Evolutionary conservation across 164 flowering plant genomes (phyloP).

Genomic region (Protea cynaroides): DNA sequence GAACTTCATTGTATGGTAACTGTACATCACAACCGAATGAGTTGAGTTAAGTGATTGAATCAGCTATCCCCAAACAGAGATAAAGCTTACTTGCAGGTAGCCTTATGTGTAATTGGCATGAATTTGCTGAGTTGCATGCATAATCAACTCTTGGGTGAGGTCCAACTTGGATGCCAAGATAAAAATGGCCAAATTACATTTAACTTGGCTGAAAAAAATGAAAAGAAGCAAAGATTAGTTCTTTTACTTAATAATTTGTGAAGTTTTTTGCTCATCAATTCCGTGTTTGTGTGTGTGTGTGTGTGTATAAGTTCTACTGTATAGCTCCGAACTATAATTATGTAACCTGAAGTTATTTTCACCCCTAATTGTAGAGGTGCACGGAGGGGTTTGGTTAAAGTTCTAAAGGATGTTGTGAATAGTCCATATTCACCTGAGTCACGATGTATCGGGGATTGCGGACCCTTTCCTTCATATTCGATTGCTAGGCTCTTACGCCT

Average conservation of each 20-base stretch:
- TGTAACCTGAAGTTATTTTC: constrained; percentile 10
- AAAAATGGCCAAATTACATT: neutral
- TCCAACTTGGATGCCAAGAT: neutral
- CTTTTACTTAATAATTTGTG: too few relatives aligned
- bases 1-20: too few relatives aligned
- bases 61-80: too few relatives aligned
- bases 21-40: too few relatives aligned
- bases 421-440: constrained; percentile 97
- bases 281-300: too few relatives aligned
- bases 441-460: constrained; percentile 91
- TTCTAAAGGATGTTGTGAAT: constrained; percentile 76
- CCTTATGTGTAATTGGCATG: too few relatives aligned
- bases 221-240: too few relatives aligned
- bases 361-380: constrained; percentile 50
- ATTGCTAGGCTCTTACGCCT: constrained; percentile 67
- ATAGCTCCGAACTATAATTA: neutral
- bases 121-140: neutral
- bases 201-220: neutral
- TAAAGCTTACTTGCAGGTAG: too few relatives aligned
- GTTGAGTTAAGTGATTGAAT: too few relatives aligned
- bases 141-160: neutral
- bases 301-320: too few relatives aligned
- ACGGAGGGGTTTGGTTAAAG: constrained; percentile 78
- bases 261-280: too few relatives aligned
- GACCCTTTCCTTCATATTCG: constrained; percentile 97